Percentiles rank a stretch among this genome's conserved stretches.
phyloP scores from a whole-genome alignment of 2,329 filamentous ascomycete species.

The Trichophyton simii region DNA sequence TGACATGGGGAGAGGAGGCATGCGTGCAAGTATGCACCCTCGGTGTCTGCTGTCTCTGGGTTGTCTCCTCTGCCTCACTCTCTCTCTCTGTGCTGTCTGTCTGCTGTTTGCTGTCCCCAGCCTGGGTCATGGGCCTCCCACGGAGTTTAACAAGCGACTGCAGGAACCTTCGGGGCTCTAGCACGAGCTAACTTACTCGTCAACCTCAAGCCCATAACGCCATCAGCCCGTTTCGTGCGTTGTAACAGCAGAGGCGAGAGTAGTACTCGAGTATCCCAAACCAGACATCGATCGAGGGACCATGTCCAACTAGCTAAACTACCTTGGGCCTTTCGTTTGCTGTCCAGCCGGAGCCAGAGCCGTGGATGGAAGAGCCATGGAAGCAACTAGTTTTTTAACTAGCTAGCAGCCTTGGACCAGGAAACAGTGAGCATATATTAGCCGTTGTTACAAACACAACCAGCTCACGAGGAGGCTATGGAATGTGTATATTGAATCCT shows the following conservation, averaged over 20 bases:
- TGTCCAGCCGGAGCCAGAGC: neutral
- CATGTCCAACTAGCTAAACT: neutral
- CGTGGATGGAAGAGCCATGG: neutral
- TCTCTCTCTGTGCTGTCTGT: too few relatives aligned
- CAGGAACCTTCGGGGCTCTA: neutral
- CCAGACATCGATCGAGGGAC: neutral
- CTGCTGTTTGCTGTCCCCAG: neutral
- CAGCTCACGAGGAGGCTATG: neutral
- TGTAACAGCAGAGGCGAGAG: neutral
- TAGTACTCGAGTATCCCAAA: neutral
- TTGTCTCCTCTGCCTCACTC: too few relatives aligned
- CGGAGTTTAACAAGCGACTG: slow-evolving; percentile 1
- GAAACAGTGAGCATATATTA: neutral
- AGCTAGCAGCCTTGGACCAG: neutral
- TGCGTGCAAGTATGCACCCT: neutral
- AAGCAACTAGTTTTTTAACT: neutral
- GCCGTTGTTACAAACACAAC: neutral
- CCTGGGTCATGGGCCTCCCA: neutral
- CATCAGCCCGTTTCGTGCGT: neutral
- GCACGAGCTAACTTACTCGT: too few relatives aligned
- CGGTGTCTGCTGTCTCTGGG: neutral
- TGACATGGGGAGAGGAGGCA: too few relatives aligned
- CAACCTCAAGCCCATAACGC: neutral
- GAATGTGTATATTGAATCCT: neutral
- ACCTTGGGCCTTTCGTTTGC: neutral